These are phyloP conservation scores for Pyrus communis DNA, from an alignment of 306 rosid genomes.

Conservation along the genomic window DNA sequence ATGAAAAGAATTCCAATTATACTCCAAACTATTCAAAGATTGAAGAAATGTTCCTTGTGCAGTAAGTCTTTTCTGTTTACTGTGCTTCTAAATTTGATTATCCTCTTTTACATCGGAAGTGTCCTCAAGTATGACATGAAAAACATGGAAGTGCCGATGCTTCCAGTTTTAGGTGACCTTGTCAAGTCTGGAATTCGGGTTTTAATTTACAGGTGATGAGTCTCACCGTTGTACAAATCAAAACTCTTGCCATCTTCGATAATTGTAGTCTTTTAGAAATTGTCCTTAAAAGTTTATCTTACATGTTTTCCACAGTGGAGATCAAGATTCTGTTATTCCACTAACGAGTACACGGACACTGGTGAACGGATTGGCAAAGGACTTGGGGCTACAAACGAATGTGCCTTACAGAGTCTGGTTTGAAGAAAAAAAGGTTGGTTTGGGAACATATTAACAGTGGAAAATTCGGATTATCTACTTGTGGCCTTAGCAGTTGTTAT, in stretches of 20 bases:
- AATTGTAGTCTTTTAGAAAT: no score
- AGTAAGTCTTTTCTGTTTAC: neutral
- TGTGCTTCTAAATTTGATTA: neutral
- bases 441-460: no score
- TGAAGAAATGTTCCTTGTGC: no score
- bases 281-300: no score
- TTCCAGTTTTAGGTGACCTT: constrained; percentile 13
- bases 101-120: no score
- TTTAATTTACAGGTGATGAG: constrained; percentile 17
- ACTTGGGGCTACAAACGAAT: constrained; percentile 26
- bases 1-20: no score
- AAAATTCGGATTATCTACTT: no score
- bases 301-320: constrained; percentile 5
- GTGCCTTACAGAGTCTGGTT: neutral
- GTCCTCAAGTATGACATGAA: constrained; percentile 7
- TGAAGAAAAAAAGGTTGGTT: no score
- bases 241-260: no score
- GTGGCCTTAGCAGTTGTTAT: no score
- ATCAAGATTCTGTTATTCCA: constrained; percentile 24
- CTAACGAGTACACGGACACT: constrained; percentile 12
- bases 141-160: constrained; percentile 16
- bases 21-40: no score
- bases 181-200: constrained; percentile 17
- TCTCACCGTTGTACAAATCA: no score
- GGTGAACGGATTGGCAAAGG: constrained; percentile 20